Evolutionary conservation across 495 filamentous ascomycete genomes (phyloP), one percentile per base, ranked within the genome.

Genomic region (Tuber melanosporum): DNA sequence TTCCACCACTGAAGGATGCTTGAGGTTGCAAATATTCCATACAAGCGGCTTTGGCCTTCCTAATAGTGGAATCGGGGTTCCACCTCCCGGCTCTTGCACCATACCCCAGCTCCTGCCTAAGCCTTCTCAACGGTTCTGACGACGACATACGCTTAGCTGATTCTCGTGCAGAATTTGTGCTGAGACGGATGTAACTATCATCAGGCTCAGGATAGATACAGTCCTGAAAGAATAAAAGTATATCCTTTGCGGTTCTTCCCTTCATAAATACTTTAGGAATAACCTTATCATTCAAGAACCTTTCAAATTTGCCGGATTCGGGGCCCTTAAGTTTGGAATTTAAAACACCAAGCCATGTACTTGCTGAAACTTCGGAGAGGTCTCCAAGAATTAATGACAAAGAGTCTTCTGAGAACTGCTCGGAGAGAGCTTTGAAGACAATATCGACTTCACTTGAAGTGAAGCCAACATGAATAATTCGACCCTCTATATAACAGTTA

Each of bases 391-490:
- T 73, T 70, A 8, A n/a, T 43, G 22, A 66, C 49, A 32, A 80
- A 20, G 20, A 9, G 14, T 66, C 45, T 47, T 19, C 1, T 15
- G 44, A 36, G 42, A 71, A 71, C 62, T 76, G n/a, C 0, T 41
- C 26, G 2, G 62, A 14, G 6, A 81, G 45, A 42, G 73, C 47
- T 19, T 44, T 45, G 39, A 39, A 47, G 6, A 78, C 43, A 32
- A 42, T 22, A 2, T 45, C 32, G 8, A 75, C n/a, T 71, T 83
- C 82, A 1, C 17, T 52, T 26, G 66, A 20, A 4, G 77, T 75
- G n/a, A 83, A 83, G 41, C 52, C 66, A 26, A 79, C 69, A 42
- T 83, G 82, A 1, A 83, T 41, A 1, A 82, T 3, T 32, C 41
- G 44, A 1, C 75, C 71, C 66, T 82, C 80, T 82, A 39, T 49